Conservation (phyloP, 2,329 filamentous ascomycete genomes). For the Epichloe hybrida region DNA sequence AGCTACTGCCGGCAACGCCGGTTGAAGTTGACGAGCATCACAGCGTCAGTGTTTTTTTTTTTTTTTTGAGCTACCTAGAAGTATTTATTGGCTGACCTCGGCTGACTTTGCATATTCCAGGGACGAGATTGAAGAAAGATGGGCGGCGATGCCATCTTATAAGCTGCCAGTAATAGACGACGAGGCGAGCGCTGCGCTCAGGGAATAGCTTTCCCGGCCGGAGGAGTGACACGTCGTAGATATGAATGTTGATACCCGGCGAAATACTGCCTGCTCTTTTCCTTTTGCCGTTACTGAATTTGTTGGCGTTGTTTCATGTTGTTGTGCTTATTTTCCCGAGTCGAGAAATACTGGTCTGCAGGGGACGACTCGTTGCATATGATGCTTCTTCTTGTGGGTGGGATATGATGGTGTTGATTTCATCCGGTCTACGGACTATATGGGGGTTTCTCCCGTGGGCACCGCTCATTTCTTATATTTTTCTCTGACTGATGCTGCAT, state of each 20-base stretch:
- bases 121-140: conserved; percentile 22
- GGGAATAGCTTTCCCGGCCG: conserved; percentile 13
- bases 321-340: too few relatives aligned
- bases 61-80: not conserved
- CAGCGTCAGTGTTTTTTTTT: conserved; percentile 23
- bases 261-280: not conserved
- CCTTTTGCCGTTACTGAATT: not conserved
- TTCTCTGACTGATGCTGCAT: not conserved
- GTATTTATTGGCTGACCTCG: conserved; percentile 1
- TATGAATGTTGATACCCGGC: not conserved
- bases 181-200: conserved; percentile 13
- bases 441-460: not conserved
- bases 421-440: not conserved
- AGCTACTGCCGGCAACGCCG: conserved; percentile 31
- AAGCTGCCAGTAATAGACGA: conserved; percentile 14
- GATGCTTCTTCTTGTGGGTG: too few relatives aligned
- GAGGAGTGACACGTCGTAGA: not conserved
- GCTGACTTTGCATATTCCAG: conserved; percentile 13
- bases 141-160: conserved; percentile 23
- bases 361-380: too few relatives aligned
- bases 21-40: conserved; percentile 25
- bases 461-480: not conserved
- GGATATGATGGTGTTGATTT: not conserved
- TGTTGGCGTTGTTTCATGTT: not conserved
- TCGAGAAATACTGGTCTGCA: too few relatives aligned